Evolutionary conservation across 352 stramenopile genomes (phyloP), one percentile per base, ranked within the genome.

Genomic region (Phytophthora sansomeana): DNA sequence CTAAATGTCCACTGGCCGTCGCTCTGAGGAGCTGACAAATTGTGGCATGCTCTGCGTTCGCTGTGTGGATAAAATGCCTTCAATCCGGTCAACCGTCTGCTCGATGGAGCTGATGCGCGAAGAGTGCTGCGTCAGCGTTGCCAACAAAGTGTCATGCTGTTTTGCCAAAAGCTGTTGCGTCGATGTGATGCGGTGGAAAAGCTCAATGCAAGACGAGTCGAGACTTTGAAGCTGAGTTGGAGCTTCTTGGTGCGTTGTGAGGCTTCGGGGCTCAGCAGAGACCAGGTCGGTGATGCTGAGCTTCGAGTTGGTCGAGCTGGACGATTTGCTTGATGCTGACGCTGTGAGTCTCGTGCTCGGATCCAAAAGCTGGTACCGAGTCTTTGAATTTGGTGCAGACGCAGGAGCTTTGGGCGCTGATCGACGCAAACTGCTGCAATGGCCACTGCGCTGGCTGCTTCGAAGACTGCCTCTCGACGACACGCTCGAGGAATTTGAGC

Each of bases 91-190:
- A 14, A 87, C 69, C 0, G 66, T 76, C 32, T 83, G 49, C 51
- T 83, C 80, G 29, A 87, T 86, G n/a, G 67, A 74, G 28, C 61
- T 74, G 63, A 87, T 80, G n/a, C 75, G 78, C n/a, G 63, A 73
- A 21, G 80, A 83, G 48, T 85, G 78, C 28, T 85, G 68, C 13
- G 64, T 74, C 17, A 89, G 46, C 17, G 77, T 83, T 28, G 59
- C 58, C 17, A 89, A 50, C 11, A 87, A 52, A 17, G 61, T 77
- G 39, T 69, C 63, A 41, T 84, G 80, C 30, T 91, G 83, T 53
- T 81, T 60, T 17, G 73, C 77, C 10, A 95, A 72, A 32, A 92
- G 61, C 41, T 90, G 72, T 67, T 91, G 86, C 16, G 86, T 93
- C 21, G 73, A 75, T 39, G 83, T 82, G 55, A 93, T 86, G 47